Base-by-base conservation (phyloP, 768 basidiomycete genomes). In the Leucocoprinus birnbaumii region DNA sequence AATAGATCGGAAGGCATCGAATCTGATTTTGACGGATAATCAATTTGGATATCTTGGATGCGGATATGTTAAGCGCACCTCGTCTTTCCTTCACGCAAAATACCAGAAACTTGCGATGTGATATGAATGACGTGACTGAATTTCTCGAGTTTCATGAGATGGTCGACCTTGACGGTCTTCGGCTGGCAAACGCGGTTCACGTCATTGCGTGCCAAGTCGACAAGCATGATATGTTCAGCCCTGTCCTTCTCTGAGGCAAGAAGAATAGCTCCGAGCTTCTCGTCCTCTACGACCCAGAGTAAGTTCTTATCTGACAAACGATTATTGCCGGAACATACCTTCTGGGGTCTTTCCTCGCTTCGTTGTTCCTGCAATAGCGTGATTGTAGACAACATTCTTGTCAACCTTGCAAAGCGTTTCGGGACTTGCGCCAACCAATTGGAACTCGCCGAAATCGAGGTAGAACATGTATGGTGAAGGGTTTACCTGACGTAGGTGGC, bases 391-490 rank as follows among this genome's bases (percentile, higher is more conserved):
- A 55, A 91, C 86, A 65, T 94, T 91, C 64, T 77, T 81, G 69
- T 92, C 87, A 21, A 99, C 94, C 68, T 95, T 98, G 74, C 97
- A 98, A 3, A 99, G 76, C 3, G 95, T 98, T 72, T 99, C 97
- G 0, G 97, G 97, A 62, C 93, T 96, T 1, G 97, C 97, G 10
- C 97, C 97, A n/a, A 98, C 94, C 34, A 99, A 78, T 69, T 98
- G 94, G 10, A 96, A 66, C 53, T 92, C 92, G 4, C 91, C 91
- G 61, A 94, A 96, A 63, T 98, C 91, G 62, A 99, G 69, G 67
- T 94, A 99, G 72, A 95, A 99, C 95, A 97, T 98, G 72, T 99
- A 98, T 14, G 97, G 97, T 52, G 93, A 96, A 1, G 97, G 97
- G 63, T 99, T 99, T 58, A 98, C 83, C 63, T 95, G 87, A 43